These are phyloP conservation scores for Saitoella complicata DNA, from an alignment of 805 yeast genomes.

Conservation along the genomic window DNA sequence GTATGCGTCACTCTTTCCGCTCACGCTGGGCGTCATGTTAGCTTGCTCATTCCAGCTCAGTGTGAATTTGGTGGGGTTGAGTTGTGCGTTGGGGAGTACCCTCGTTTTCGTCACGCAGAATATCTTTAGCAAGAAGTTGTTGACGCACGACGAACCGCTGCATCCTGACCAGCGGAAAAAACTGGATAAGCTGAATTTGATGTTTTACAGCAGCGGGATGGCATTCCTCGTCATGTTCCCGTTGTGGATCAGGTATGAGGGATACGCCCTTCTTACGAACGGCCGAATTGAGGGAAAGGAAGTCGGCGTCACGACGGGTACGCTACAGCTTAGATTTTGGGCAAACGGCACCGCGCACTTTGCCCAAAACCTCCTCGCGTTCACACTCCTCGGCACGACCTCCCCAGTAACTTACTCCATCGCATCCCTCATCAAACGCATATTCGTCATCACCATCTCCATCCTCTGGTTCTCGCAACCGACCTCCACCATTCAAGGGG, in stretches of 20 bases:
- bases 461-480: slow-evolving; percentile 43
- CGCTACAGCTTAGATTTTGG: slow-evolving; percentile 31
- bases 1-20: slow-evolving; percentile 62
- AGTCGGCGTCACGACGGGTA: slow-evolving; percentile 6
- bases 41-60: slow-evolving; percentile 28
- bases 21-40: slow-evolving; percentile 72
- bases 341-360: slow-evolving; percentile 66
- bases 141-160: slow-evolving; percentile 27
- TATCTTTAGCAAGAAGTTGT: slow-evolving; percentile 68
- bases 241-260: slow-evolving; percentile 54
- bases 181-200: slow-evolving; percentile 68
- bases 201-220: slow-evolving; percentile 58
- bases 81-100: slow-evolving; percentile 51
- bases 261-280: slow-evolving; percentile 14
- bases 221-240: slow-evolving; percentile 62
- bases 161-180: slow-evolving; percentile 22
- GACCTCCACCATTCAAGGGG: slow-evolving; percentile 23
- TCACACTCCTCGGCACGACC: slow-evolving; percentile 61
- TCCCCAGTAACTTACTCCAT: slow-evolving; percentile 77
- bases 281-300: slow-evolving; percentile 2
- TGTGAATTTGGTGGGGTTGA: slow-evolving; percentile 44
- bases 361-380: slow-evolving; percentile 63
- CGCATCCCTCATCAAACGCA: slow-evolving; percentile 75
- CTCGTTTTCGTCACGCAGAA: slow-evolving; percentile 71
- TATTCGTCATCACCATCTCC: slow-evolving; percentile 67